A percentile compares a stretch with the other conserved stretches of the same genome.
phyloP scores from a whole-genome alignment of 78 protist species.

The Polysphondylium violaceum region DNA sequence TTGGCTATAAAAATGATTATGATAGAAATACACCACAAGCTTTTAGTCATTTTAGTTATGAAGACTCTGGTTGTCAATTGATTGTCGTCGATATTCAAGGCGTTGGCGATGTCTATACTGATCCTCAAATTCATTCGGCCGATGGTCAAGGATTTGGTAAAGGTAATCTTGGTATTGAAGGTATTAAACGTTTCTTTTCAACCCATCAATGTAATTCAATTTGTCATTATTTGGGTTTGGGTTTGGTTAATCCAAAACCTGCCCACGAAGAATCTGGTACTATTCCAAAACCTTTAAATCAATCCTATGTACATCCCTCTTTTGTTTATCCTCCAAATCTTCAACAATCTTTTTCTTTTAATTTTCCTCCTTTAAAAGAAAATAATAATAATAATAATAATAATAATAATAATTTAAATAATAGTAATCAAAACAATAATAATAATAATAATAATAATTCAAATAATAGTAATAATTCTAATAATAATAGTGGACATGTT shows the following conservation, averaged over 20 bases:
- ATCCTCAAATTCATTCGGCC: conserved; percentile 93
- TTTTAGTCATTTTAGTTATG: conserved; percentile 93
- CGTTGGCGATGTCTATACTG: conserved; percentile 93
- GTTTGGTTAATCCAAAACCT: conserved; percentile 64
- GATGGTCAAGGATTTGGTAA: conserved; percentile 90
- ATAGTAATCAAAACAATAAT: not conserved
- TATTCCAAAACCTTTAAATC: conserved; percentile 47
- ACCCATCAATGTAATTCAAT: conserved; percentile 92
- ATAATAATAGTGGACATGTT: not conserved
- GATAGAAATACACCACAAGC: conserved; percentile 95
- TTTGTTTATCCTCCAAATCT: conserved; percentile 71
- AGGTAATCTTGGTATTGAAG: conserved; percentile 90
- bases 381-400: not conserved
- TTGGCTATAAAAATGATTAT: conserved; percentile 82
- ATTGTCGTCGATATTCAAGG: conserved; percentile 95
- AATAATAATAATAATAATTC: too few relatives aligned
- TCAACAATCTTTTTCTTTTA: conserved; percentile 51
- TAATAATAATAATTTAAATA: not conserved
- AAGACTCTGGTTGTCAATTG: conserved; percentile 79
- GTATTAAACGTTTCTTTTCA: conserved; percentile 85
- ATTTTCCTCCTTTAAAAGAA: conserved; percentile 71
- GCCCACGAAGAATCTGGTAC: conserved; percentile 51
- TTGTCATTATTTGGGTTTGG: conserved; percentile 79
- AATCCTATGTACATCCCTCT: conserved; percentile 65
- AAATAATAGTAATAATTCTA: not conserved